Evolutionary conservation across 1,139 yeast species (phyloP).

Genomic region (Hansenula lynferdii): DNA sequence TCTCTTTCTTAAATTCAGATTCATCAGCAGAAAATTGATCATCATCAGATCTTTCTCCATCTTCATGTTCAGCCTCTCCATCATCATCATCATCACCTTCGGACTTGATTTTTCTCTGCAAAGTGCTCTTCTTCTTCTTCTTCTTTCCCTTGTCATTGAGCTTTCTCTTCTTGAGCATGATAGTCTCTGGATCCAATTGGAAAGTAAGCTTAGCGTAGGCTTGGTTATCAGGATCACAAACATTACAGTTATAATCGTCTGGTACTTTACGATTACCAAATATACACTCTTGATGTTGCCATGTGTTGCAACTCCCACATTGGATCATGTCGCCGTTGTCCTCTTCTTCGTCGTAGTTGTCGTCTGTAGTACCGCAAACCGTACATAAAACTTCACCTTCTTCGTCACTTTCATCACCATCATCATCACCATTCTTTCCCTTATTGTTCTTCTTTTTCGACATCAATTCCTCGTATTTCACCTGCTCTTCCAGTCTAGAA

Average conservation of each 20-base stretch:
- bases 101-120: constrained; percentile 8
- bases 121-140: constrained; percentile 10
- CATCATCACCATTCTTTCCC: too few relatives aligned
- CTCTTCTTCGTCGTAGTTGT: constrained; percentile 53
- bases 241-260: constrained; percentile 43
- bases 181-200: constrained; percentile 26
- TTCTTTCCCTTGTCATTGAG: constrained; percentile 3
- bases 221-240: constrained; percentile 37
- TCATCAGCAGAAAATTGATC: constrained; percentile 7
- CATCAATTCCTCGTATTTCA: constrained; percentile 15
- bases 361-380: constrained; percentile 63
- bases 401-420: constrained; percentile 24
- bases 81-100: constrained; percentile 9
- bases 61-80: too few relatives aligned
- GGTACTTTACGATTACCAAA: constrained; percentile 44
- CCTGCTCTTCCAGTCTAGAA: constrained; percentile 26
- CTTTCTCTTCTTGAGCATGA: constrained; percentile 11
- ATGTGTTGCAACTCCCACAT: constrained; percentile 72
- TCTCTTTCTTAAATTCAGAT: background rate
- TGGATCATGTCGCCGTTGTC: constrained; percentile 71
- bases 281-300: constrained; percentile 85
- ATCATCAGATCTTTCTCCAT: too few relatives aligned
- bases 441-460: constrained; percentile 12
- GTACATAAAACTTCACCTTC: constrained; percentile 56
- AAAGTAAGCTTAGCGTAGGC: constrained; percentile 28